Evolutionary conservation across 306 rosid species (phyloP).

Genomic region (Malus sylvestris): DNA sequence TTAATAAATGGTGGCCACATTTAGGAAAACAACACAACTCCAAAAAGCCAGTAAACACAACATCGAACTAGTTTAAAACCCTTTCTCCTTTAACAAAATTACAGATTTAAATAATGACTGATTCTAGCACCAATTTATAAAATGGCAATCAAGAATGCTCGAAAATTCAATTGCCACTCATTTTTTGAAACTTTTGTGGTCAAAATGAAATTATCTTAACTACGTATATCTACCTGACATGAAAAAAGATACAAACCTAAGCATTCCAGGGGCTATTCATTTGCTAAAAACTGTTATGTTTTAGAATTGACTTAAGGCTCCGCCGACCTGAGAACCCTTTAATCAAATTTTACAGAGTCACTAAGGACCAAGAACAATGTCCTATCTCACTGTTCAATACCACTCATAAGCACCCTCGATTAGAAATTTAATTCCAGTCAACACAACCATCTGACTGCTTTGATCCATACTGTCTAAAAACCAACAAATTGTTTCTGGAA

Average conservation of each 20-base stretch:
- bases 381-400: background rate
- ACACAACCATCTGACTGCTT: background rate
- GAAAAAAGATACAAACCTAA: background rate
- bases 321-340: background rate
- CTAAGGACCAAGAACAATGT: background rate
- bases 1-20: conserved; percentile 4
- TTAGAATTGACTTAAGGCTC: background rate
- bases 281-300: background rate
- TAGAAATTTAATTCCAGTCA: background rate
- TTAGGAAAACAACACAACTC: background rate
- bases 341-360: background rate
- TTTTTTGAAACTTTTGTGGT: background rate
- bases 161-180: background rate
- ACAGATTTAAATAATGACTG: background rate
- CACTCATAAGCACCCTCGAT: background rate
- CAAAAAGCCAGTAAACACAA: background rate
- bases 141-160: background rate
- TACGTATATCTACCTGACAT: background rate
- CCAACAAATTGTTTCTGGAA: background rate
- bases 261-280: background rate
- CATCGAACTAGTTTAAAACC: background rate
- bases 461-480: background rate
- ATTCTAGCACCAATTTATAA: background rate
- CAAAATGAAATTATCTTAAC: background rate
- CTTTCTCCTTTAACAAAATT: background rate